A percentile compares a stretch with the other conserved stretches of the same genome.
These are phyloP conservation scores for Lentinula detonsa DNA, from an alignment of 768 basidiomycete genomes.

Conservation along the genomic window DNA sequence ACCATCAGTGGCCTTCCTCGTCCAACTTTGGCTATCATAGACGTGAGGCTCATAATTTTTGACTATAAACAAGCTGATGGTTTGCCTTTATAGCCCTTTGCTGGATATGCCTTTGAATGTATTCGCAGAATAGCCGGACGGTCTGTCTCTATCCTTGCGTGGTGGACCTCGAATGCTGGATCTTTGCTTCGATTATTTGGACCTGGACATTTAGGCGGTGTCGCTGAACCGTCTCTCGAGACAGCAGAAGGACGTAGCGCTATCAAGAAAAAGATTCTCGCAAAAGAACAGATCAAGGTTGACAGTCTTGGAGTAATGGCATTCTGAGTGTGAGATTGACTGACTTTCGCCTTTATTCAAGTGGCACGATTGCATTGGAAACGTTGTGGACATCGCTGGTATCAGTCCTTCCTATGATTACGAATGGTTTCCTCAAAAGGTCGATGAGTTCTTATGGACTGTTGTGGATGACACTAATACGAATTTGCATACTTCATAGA, in stretches of 20 bases:
- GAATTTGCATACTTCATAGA: not conserved
- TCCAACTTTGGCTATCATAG: slow-evolving; percentile 1
- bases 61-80: not conserved
- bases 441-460: not conserved
- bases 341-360: not conserved
- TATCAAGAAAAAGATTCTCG: not conserved
- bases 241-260: not conserved
- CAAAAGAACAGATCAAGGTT: not conserved
- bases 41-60: not conserved
- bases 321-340: too few relatives aligned
- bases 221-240: not conserved
- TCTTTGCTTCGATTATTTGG: not conserved
- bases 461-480: not conserved
- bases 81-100: not conserved
- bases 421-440: slow-evolving; percentile 3
- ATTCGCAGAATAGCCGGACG: not conserved
- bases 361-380: not conserved
- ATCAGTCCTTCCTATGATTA: not conserved
- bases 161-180: not conserved
- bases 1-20: not conserved
- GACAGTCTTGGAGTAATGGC: not conserved
- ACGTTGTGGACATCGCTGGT: not conserved
- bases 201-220: not conserved
- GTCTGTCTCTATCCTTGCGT: not conserved
- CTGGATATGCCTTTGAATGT: not conserved